Base-by-base conservation (phyloP, 306 rosid species). In the Pyrus pyrifolia region DNA sequence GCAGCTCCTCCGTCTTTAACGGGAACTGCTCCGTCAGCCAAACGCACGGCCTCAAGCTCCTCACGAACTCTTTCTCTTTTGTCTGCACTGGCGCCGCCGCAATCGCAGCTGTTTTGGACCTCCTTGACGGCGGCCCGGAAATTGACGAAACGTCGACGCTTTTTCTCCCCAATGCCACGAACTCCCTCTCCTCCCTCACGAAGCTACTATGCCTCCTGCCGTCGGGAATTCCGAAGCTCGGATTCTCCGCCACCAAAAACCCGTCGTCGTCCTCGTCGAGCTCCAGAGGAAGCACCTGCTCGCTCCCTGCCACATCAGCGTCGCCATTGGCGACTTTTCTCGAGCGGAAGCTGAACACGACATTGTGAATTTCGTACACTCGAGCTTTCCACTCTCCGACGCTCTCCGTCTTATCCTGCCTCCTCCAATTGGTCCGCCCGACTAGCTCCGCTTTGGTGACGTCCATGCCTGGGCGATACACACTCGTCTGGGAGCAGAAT, bases 11-110 rank as follows among this genome's bases (percentile, higher is more conserved):
- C 70, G 97, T 95, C 66, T 89, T 95, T 74, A 95, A 84, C n/a
- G 99, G 99, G 64, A 92, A 95, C 71, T 90, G 92, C 65, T 95
- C 99, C 82, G 97, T 95, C 30, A 95, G 46, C 97, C 99, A 95
- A 45, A 95, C 99, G 4, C 92, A 89, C 68, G 99, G 99, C 27
- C 93, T 80, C 70, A 92, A 76, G 61, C 97, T 95, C 45, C 84
- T 88, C 29, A 92, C 82, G 81, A 79, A 95, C 83, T 95, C 99
- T 60, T 95, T 95, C 73, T 95, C 99, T 80, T 92, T 95, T 0
- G 83, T 88, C 73, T 86, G 91, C 8, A 86, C 88, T 21, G 78
- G 58, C 19, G 79, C 68, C 60, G 83, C 58, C 15, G 74, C 70
- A 42, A 71, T 64, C 21, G 73, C 46, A 4, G 86, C 74, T 2